These are phyloP conservation scores for Kondoa malvinella DNA, from an alignment of 768 basidiomycete species.

Conservation along the genomic window DNA sequence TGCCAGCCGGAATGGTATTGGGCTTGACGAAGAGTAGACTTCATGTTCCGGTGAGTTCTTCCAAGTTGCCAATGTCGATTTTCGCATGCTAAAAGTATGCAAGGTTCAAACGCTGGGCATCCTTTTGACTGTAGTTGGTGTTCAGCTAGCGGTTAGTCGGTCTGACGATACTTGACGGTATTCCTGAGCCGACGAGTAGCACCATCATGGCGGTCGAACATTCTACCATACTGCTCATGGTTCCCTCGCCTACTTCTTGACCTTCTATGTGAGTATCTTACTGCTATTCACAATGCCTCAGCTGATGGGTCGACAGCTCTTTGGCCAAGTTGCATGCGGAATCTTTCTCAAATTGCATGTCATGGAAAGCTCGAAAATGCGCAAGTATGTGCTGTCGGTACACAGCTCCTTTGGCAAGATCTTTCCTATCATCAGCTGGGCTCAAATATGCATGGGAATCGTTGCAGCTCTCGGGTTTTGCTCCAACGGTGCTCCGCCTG, in stretches of 20 bases:
- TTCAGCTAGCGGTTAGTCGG: background rate
- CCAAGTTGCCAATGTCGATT: no score
- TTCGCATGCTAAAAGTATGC: no score
- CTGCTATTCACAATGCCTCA: no score
- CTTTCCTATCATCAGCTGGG: slow-evolving; percentile 4
- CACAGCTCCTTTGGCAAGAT: slow-evolving; percentile 1
- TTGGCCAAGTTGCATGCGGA: background rate
- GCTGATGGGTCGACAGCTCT: no score
- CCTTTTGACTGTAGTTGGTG: background rate
- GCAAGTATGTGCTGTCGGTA: background rate
- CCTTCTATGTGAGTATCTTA: no score
- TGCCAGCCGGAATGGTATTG: background rate
- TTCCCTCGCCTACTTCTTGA: background rate
- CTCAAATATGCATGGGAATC: background rate
- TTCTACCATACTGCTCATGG: slow-evolving; percentile 8
- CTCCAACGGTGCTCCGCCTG: background rate
- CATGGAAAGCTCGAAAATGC: background rate
- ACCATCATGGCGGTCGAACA: slow-evolving; percentile 1
- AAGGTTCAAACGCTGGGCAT: background rate
- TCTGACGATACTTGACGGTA: background rate
- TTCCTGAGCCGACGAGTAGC: background rate
- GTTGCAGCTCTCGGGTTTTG: background rate
- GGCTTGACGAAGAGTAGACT: slow-evolving; percentile 1
- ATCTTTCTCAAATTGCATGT: slow-evolving; percentile 4
- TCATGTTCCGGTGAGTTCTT: background rate